These are phyloP conservation scores for Blepharisma stoltei DNA, from an alignment of 73 alveolate species.

Conservation along the genomic window DNA sequence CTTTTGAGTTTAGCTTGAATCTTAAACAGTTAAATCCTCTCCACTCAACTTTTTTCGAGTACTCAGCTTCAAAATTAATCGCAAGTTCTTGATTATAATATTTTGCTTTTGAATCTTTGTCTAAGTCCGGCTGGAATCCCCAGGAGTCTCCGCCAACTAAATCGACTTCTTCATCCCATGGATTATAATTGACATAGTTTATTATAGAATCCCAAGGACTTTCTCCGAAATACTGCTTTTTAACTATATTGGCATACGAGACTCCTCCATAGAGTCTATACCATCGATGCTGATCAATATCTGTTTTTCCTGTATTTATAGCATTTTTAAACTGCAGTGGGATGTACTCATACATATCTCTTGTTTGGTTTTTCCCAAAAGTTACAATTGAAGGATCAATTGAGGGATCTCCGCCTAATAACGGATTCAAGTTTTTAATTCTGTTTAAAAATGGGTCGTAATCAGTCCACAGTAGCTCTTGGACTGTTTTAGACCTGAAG, in stretches of 20 bases:
- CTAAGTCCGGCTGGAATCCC: conserved; percentile 1
- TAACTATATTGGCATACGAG: not conserved
- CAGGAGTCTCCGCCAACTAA: conserved; percentile 15
- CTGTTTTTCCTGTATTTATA: conserved; percentile 1
- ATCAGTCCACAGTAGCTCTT: not conserved
- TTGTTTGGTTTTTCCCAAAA: not conserved
- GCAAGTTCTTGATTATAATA: not conserved
- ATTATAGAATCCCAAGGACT: not conserved
- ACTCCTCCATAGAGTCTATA: conserved; percentile 23
- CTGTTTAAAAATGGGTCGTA: not conserved
- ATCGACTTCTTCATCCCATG: conserved; percentile 16
- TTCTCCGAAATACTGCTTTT: not conserved
- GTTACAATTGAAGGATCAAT: not conserved
- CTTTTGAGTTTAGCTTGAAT: not conserved
- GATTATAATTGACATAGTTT: conserved; percentile 4
- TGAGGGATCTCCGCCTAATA: conserved; percentile 32
- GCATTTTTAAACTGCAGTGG: not conserved
- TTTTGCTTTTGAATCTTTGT: not conserved
- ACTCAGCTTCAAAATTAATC: not conserved
- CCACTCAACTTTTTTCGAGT: not conserved
- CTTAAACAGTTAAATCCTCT: conserved; percentile 3
- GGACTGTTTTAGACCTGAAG: not conserved
- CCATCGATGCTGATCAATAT: not conserved
- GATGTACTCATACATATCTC: not conserved
- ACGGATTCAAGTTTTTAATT: not conserved